Base-by-base conservation (phyloP, 1,284 basidiomycete genomes). In the Pseudozyma flocculosa region DNA sequence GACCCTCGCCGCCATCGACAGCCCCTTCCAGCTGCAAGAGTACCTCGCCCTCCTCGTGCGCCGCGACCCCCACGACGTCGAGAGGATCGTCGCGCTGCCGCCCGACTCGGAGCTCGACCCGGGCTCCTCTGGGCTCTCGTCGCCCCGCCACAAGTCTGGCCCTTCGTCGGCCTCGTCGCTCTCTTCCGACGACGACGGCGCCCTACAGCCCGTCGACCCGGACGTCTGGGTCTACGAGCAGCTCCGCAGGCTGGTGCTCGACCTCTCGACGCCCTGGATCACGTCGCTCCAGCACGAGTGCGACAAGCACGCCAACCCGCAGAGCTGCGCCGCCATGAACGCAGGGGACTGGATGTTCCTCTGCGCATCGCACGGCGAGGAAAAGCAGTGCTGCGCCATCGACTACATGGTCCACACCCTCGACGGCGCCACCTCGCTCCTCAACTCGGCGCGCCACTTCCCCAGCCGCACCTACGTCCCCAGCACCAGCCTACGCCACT, bases 401-500 rank as follows among this genome's bases (percentile, higher is more conserved):
- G 93, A 96, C 81, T 97, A 97, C 79, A 95, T 94, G 57, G 82
- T 92, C 9, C 94, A 97, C 78, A 94, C 92, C 0, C 82, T 95
- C 14, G 93, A 96, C 80, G 91, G 88, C 62, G 91, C 92, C 5
- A 92, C 91, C 0, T 89, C 90, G 1, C 83, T 95, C n/a, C 83
- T 96, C 47, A 93, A 92, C 79, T 93, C 90, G 2, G 86, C 91
- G 3, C 84, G 89, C 45, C 87, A 90, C 17, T 97, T 98, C 73
- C 93, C 94, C 4, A 56, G 54, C 18, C 40, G 68, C 14, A 65
- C 62, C 21, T 68, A 64, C 26, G 64, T 75, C 15, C 90, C 90
- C 1, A 81, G 81, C 29, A 84, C 88, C 2, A 93, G 90, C 0
- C 83, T 88, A 50, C 85, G 90, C 19, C 90, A 95, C 78, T 93